A percentile compares a stretch with the other conserved stretches of the same genome.
These are phyloP conservation scores for Quillaja saponaria DNA, from an alignment of 306 rosid genomes.

Conservation along the genomic window DNA sequence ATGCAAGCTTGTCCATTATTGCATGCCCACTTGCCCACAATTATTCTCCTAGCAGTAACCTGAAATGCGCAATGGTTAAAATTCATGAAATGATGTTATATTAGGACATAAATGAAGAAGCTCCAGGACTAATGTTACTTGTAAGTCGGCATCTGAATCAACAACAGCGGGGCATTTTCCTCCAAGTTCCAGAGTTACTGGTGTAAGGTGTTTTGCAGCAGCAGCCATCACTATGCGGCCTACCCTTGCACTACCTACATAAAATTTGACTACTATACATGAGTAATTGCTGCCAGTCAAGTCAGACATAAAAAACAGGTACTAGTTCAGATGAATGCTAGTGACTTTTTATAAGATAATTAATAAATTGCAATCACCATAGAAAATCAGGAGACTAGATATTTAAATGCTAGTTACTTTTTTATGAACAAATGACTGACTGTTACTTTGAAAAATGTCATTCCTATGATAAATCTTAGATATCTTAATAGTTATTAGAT, in stretches of 20 bases:
- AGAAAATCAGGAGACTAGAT: no score
- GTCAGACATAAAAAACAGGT: no score
- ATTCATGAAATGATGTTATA: background rate
- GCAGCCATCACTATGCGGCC: conserved; percentile 92
- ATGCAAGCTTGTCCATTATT: conserved; percentile 89
- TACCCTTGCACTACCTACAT: conserved; percentile 78
- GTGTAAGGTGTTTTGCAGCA: conserved; percentile 91
- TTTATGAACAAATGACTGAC: no score
- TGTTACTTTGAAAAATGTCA: no score
- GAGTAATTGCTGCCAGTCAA: no score
- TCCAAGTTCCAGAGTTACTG: conserved; percentile 79
- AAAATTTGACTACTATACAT: conserved; percentile 6
- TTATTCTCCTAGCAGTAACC: conserved; percentile 74
- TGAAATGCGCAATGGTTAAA: conserved; percentile 30
- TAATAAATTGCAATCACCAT: no score
- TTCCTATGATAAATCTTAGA: no score
- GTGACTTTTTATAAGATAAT: no score
- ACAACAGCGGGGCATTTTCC: conserved; percentile 92
- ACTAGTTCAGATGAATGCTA: background rate
- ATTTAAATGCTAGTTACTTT: no score
- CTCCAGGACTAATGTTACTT: conserved; percentile 39
- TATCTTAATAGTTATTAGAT: background rate
- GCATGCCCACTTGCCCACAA: conserved; percentile 79
- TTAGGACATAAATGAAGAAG: background rate
- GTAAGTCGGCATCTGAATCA: conserved; percentile 65